Evolutionary conservation across 495 filamentous ascomycete genomes (phyloP).

Genomic region (Delitschia confertaspora): DNA sequence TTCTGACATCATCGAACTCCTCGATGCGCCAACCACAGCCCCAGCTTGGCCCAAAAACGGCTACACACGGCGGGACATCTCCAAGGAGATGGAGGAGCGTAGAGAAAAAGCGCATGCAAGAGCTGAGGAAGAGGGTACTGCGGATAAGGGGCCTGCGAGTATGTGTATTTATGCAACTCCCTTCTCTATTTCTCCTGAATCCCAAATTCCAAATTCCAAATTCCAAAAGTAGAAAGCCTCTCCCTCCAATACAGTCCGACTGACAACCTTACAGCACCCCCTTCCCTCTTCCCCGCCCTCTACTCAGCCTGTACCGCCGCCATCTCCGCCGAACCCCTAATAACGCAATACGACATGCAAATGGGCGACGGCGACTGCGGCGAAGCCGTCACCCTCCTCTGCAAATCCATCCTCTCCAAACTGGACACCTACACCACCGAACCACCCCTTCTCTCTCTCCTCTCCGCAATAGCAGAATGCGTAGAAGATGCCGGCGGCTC

Average conservation of each 20-base stretch:
- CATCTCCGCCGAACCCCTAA: constrained; percentile 46
- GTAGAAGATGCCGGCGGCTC: constrained; percentile 56
- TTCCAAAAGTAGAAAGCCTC: too few relatives aligned
- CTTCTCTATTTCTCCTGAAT: background rate
- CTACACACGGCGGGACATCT: constrained; percentile 22
- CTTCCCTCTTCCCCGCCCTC: constrained; percentile 41
- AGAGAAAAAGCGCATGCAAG: constrained; percentile 15
- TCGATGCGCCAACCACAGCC: constrained; percentile 47
- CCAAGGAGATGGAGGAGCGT: constrained; percentile 11
- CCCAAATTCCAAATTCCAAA: too few relatives aligned
- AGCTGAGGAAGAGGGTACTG: background rate
- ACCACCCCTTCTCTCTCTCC: constrained; percentile 43
- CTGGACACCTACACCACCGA: constrained; percentile 28
- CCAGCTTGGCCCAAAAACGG: constrained; percentile 39
- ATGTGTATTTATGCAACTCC: background rate
- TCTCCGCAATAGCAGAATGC: constrained; percentile 47
- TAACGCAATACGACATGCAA: constrained; percentile 54
- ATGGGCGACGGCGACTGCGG: constrained; percentile 62
- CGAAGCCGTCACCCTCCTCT: constrained; percentile 45
- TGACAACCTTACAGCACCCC: constrained; percentile 10
- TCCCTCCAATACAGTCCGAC: too few relatives aligned
- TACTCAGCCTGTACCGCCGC: constrained; percentile 43
- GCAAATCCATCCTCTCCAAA: constrained; percentile 31
- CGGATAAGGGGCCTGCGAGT: constrained; percentile 3
- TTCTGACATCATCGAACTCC: constrained; percentile 44